Evolutionary conservation across 2,329 filamentous ascomycete species (phyloP), one percentile per base, ranked within the genome.

Genomic region (Paradendryphiella salina): DNA sequence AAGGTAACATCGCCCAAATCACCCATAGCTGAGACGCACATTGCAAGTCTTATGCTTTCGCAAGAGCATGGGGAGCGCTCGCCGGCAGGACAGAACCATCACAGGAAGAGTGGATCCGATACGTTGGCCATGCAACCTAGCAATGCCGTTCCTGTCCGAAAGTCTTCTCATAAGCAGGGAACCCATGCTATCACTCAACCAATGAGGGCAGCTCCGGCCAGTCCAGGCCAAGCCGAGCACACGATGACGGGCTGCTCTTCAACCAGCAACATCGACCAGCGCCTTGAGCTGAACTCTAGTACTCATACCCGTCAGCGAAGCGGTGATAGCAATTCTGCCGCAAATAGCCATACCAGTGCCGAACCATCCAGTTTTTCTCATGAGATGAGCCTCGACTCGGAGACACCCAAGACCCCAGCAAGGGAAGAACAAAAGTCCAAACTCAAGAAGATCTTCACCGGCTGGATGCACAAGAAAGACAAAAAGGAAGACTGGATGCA

Each of bases 401-500:
- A 40, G 3, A 18, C 55, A 1, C 56, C 47, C 13, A 48, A 41
- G 28, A n/a, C 59, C 4, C 34, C 55, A 2, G 48, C 36, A 26
- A 65, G 64, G 34, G 61, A 61, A 21, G 65, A 70, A 50, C 65
- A 71, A 43, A 69, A 66, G 29, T 65, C 62, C 11, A 64, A 63
- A n/a, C 40, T 74, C 28, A 71, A 63, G 54, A 71, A 67, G 45
- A 67, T 72, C 3, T 63, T 74, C 23, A 69, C 60, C 20, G 64
- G 64, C 3, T 72, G 70, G 70, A 68, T 69, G 60, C 46, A 58
- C 5, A 73, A 70, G 48, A 72, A 71, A 51, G 73, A 70, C 40
- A 73, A 69, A 54, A 68, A 68, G 35, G 68, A 66, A 13, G 68
- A 70, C 37, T 76, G 74, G 74, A 76, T 76, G 74, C 70, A 75